Evolutionary conservation across 768 basidiomycete species (phyloP).

Genomic region (Suillus hirtellus): DNA sequence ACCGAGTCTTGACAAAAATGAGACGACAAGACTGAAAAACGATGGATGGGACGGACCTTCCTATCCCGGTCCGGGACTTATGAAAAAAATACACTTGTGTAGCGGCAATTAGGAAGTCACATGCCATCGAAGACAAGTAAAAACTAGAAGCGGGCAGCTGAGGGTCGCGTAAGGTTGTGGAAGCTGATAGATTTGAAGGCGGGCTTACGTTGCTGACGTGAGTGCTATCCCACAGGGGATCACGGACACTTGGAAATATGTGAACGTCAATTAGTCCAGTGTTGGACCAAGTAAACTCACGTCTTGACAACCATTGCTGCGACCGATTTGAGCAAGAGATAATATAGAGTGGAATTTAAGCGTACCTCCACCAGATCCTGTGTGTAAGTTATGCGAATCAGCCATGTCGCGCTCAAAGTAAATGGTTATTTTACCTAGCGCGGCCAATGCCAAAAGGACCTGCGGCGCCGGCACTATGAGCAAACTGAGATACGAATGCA

Average conservation of each 20-base stretch:
- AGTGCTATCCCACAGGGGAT: slow-evolving; percentile 35
- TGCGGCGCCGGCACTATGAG: slow-evolving; percentile 6
- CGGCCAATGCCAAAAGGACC: slow-evolving; percentile 31
- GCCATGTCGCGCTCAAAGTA: neutral
- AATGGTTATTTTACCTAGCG: slow-evolving; percentile 21
- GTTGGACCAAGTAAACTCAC: slow-evolving; percentile 15
- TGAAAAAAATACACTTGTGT: slow-evolving; percentile 36
- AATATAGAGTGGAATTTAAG: neutral
- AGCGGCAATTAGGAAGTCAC: slow-evolving; percentile 35
- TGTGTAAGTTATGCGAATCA: neutral
- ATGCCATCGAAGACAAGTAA: slow-evolving; percentile 34
- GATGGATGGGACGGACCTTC: slow-evolving; percentile 21
- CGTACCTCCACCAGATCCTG: slow-evolving; percentile 33
- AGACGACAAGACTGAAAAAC: neutral
- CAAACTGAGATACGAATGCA: neutral
- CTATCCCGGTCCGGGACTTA: slow-evolving; percentile 30
- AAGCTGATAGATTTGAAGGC: neutral
- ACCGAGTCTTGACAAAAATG: slow-evolving; percentile 25
- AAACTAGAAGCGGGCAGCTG: slow-evolving; percentile 35
- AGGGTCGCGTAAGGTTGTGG: neutral
- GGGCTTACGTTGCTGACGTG: slow-evolving; percentile 32
- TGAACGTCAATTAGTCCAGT: neutral
- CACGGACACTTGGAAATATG: slow-evolving; percentile 21
- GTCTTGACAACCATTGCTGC: slow-evolving; percentile 35
- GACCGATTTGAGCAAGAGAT: slow-evolving; percentile 6